A percentile compares a stretch with the other conserved stretches of the same genome.
Conservation (phyloP, 2,329 filamentous ascomycete species). For the Colletotrichum cuscutae region DNA sequence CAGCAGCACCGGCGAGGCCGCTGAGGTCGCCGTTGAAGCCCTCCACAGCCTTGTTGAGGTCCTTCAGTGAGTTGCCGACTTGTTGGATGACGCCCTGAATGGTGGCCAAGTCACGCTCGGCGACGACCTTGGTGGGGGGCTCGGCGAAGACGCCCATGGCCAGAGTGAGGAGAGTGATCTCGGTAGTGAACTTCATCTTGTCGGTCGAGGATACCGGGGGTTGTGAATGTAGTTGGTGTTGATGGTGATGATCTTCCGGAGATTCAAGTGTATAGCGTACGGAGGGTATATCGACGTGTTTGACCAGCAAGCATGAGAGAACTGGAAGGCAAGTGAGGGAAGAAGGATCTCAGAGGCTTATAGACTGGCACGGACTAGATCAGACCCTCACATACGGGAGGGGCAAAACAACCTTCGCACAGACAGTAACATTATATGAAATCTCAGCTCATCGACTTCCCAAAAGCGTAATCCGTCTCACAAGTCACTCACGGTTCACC, state of each 20-base stretch:
- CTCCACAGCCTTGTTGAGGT: conserved; percentile 38
- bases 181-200: conserved; percentile 38
- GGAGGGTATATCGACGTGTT: conserved; percentile 6
- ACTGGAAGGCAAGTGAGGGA: too few relatives aligned
- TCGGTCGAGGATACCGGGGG: background rate
- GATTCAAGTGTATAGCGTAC: background rate
- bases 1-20: conserved; percentile 37
- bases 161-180: conserved; percentile 30
- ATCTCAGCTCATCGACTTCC: conserved; percentile 33
- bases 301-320: conserved; percentile 23
- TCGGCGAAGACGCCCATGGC: conserved; percentile 35
- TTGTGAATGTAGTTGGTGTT: background rate
- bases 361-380: conserved; percentile 28
- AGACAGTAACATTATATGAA: conserved; percentile 24
- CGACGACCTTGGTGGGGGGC: conserved; percentile 25
- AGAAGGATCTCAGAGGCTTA: conserved; percentile 23
- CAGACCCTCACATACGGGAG: background rate
- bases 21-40: conserved; percentile 39
- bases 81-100: conserved; percentile 33
- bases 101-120: conserved; percentile 33
- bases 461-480: conserved; percentile 33
- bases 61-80: conserved; percentile 36
- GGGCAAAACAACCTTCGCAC: conserved; percentile 34
- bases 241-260: background rate
- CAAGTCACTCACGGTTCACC: conserved; percentile 29